These are phyloP conservation scores for Pascua guehoae DNA, from an alignment of 1,284 basidiomycete species.

Conservation along the genomic window DNA sequence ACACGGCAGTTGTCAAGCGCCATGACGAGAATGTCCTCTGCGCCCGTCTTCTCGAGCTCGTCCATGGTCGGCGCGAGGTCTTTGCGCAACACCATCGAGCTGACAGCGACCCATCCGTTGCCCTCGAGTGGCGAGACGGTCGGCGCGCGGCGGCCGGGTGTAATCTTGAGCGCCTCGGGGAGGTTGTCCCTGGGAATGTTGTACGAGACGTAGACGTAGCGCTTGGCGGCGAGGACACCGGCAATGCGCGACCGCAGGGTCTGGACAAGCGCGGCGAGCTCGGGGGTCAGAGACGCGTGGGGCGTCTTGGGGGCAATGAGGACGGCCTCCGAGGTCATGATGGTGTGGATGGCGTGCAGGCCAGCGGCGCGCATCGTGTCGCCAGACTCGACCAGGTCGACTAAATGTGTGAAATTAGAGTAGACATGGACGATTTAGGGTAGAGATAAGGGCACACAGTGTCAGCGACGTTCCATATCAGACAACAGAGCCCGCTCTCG, in stretches of 20 bases:
- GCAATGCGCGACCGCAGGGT: constrained; percentile 83
- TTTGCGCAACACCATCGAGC: constrained; percentile 85
- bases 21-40: constrained; percentile 85
- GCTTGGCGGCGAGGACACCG: constrained; percentile 84
- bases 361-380: constrained; percentile 99
- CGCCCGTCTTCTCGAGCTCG: constrained; percentile 72
- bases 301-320: constrained; percentile 77
- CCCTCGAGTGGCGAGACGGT: constrained; percentile 81
- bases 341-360: constrained; percentile 83
- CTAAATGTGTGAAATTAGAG: constrained; percentile 35
- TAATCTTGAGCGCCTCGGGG: constrained; percentile 64
- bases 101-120: constrained; percentile 84
- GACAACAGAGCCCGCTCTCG: background rate
- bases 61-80: constrained; percentile 89
- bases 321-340: constrained; percentile 86
- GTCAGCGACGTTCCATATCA: background rate
- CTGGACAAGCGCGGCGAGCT: constrained; percentile 60
- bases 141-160: constrained; percentile 85
- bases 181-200: constrained; percentile 72
- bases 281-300: constrained; percentile 61
- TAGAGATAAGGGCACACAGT: background rate
- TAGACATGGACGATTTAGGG: no score
- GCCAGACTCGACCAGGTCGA: constrained; percentile 66
- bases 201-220: constrained; percentile 88
- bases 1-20: constrained; percentile 93